Percentiles rank a stretch among this genome's conserved stretches.
These are phyloP conservation scores for Aspergillus campestris DNA, from an alignment of 495 filamentous ascomycete genomes.

Conservation along the genomic window DNA sequence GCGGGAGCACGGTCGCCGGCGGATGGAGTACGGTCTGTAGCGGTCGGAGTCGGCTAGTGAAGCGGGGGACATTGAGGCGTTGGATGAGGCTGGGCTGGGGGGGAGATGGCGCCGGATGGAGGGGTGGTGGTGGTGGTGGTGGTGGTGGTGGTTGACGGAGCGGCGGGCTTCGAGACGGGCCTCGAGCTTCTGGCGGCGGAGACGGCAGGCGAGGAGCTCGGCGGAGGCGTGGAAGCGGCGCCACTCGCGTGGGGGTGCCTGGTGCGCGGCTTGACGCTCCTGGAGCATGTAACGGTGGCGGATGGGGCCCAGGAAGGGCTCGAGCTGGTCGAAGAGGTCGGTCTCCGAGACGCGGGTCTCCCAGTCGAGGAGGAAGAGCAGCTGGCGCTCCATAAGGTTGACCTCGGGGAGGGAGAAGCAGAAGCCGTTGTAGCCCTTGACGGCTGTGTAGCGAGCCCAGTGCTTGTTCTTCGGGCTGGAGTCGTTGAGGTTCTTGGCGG, in stretches of 20 bases:
- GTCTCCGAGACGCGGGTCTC: constrained; percentile 75
- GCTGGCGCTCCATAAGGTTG: constrained; percentile 97
- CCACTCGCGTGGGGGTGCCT: constrained; percentile 36
- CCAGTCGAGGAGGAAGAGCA: constrained; percentile 90
- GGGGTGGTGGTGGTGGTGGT: constrained; percentile 13
- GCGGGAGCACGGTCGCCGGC: constrained; percentile 29
- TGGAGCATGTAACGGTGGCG: constrained; percentile 38
- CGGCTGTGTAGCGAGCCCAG: constrained; percentile 84
- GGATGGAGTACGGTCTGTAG: constrained; percentile 27
- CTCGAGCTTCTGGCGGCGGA: constrained; percentile 35
- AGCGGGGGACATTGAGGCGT: constrained; percentile 21
- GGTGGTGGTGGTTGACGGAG: constrained; percentile 11
- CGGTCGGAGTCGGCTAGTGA: constrained; percentile 25
- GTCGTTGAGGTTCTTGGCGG: constrained; percentile 75
- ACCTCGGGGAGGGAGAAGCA: constrained; percentile 92
- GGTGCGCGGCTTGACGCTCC: constrained; percentile 24
- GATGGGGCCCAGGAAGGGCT: constrained; percentile 82
- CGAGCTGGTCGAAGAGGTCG: constrained; percentile 80
- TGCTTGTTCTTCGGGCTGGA: constrained; percentile 99
- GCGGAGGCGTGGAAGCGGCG: constrained; percentile 34
- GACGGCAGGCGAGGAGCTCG: constrained; percentile 32
- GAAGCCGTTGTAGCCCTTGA: constrained; percentile 70
- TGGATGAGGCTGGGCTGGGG: constrained; percentile 28
- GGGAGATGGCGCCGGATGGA: constrained; percentile 24
- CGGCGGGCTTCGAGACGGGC: constrained; percentile 19